phyloP scores from a whole-genome alignment of 768 basidiomycete species.

The Kondoa subrosea region DNA sequence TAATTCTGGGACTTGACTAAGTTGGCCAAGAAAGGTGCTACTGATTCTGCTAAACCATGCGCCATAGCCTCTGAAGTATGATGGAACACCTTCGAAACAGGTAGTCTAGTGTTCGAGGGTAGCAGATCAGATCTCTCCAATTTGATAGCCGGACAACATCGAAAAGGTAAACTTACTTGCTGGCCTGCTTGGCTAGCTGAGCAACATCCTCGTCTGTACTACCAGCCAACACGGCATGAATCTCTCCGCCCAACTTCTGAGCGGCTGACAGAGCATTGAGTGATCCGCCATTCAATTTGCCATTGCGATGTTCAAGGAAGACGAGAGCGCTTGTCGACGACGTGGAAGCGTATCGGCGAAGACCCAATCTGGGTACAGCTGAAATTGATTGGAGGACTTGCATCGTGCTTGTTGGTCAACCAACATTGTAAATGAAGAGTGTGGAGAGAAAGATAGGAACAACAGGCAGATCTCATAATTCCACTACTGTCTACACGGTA shows the following conservation, averaged over 20 bases:
- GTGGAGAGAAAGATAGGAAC: too few relatives aligned
- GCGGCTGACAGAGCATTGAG: constrained; percentile 87
- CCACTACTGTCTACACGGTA: too few relatives aligned
- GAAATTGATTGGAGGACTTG: background rate
- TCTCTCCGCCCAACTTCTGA: constrained; percentile 61
- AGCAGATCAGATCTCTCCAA: background rate
- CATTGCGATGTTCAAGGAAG: constrained; percentile 72
- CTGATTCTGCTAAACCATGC: constrained; percentile 52
- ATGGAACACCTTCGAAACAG: constrained; percentile 48
- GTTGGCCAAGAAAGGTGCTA: constrained; percentile 67
- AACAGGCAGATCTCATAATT: too few relatives aligned
- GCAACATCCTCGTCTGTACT: constrained; percentile 46
- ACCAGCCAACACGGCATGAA: constrained; percentile 63
- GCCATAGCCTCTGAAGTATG: constrained; percentile 54
- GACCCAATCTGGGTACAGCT: background rate
- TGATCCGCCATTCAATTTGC: constrained; percentile 63
- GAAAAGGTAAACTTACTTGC: constrained; percentile 44
- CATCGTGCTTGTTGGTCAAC: background rate
- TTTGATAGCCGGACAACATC: background rate
- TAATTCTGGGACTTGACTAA: constrained; percentile 41
- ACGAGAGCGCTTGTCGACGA: constrained; percentile 45
- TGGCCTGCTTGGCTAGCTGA: constrained; percentile 52
- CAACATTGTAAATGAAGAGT: too few relatives aligned
- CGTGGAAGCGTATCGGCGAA: background rate
- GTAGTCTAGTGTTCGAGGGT: constrained; percentile 19